Base-by-base conservation (phyloP, 1,284 basidiomycete genomes). In the Ustilago shanxiensis region DNA sequence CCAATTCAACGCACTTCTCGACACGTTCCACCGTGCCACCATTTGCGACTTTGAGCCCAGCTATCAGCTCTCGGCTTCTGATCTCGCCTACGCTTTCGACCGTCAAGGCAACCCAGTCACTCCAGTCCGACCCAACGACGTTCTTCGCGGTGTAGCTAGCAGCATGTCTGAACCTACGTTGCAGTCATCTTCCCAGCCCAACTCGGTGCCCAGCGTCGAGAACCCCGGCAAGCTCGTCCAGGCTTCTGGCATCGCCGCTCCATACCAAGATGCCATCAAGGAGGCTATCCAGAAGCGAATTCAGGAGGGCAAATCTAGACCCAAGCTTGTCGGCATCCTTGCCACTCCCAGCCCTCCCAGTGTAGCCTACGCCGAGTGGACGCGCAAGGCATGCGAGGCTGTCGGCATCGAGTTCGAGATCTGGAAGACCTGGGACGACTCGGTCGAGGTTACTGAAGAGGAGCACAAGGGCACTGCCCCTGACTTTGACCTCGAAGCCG, bases 321-420 rank as follows among this genome's bases (percentile, higher is more conserved):
- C 95, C 6, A 93, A 92, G 83, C 89, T 99, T 26, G 92, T 98
- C 62, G 96, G 95, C 10, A 97, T 98, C 80, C 89, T 99, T 28
- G 92, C 94, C 1, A 97, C 95, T 1, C 90, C 91, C 0, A 92
- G 92, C 53, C 91, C 91, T 3, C 95, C 96, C 1, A 96, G 95
- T 83, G 91, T 90, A 82, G 92, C 90, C 74, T 99, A 99, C 84
- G 93, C 96, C 18, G 93, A 95, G 78, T 98, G 97, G 87, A 98
- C 96, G 47, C 90, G 90, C 86, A 95, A 92, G 83, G 94, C 95
- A 71, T 98, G 95, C 86, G 90, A 93, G 63, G 91, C 91, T 47
- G 90, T 98, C 41, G 95, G 95, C 0, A 91, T 98, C 70, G 90
- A 92, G 60, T 98, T 95, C 86, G 91, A 94, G 31, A 85, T 85